A percentile compares a stretch with the other conserved stretches of the same genome.
phyloP scores from a whole-genome alignment of 2,329 filamentous ascomycete genomes.

The Periconia digitata region DNA sequence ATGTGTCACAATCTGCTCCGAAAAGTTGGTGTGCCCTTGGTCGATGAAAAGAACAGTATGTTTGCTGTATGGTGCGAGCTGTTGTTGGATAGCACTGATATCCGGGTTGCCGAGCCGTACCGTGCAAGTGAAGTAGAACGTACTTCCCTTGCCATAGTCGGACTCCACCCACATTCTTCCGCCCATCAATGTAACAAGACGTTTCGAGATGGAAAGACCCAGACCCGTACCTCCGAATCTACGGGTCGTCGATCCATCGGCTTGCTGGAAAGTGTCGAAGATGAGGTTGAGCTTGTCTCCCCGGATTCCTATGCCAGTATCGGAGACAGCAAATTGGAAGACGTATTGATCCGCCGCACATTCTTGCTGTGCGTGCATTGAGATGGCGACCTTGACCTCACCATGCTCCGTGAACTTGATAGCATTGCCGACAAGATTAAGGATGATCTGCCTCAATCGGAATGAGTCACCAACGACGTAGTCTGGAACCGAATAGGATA shows the following conservation, averaged over 20 bases:
- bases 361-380: slow-evolving; percentile 65
- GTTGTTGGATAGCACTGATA: slow-evolving; percentile 74
- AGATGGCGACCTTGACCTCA: slow-evolving; percentile 92
- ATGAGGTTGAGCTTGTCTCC: slow-evolving; percentile 94
- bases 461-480: slow-evolving; percentile 96
- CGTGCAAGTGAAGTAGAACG: slow-evolving; percentile 94
- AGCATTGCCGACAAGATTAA: slow-evolving; percentile 95
- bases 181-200: slow-evolving; percentile 93
- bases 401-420: slow-evolving; percentile 99
- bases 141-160: slow-evolving; percentile 85
- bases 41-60: slow-evolving; percentile 95
- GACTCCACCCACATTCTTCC: slow-evolving; percentile 96
- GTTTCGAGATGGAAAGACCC: slow-evolving; percentile 91
- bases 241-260: slow-evolving; percentile 92
- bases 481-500: slow-evolving; percentile 90
- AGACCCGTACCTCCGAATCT: slow-evolving; percentile 95
- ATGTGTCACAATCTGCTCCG: slow-evolving; percentile 75
- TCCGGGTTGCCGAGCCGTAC: slow-evolving; percentile 83
- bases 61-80: slow-evolving; percentile 85
- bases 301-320: slow-evolving; percentile 96
- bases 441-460: slow-evolving; percentile 91
- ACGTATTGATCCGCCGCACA: slow-evolving; percentile 78
- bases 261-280: slow-evolving; percentile 98
- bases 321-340: slow-evolving; percentile 92
- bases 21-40: slow-evolving; percentile 78